These are phyloP conservation scores for Candida morakotiae DNA, from an alignment of 805 yeast genomes.

Conservation along the genomic window DNA sequence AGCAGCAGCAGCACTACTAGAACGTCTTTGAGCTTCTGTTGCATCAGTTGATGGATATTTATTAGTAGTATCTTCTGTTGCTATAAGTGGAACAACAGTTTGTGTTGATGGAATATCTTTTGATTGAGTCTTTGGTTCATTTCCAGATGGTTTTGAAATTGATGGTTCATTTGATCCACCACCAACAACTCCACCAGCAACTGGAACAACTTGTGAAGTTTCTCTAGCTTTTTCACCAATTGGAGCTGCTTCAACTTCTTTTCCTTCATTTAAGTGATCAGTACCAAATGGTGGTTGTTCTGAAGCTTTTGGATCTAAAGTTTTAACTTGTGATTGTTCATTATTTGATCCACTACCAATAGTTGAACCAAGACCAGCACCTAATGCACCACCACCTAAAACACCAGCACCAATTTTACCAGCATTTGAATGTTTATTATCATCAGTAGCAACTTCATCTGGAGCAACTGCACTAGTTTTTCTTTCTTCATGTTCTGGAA, in stretches of 20 bases:
- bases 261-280: constrained; percentile 11
- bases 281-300: constrained; percentile 1
- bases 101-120: not conserved
- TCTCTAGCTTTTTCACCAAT: constrained; percentile 13
- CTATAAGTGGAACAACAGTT: not conserved
- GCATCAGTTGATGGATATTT: too few relatives aligned
- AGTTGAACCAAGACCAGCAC: constrained; percentile 9
- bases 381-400: constrained; percentile 8
- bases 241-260: constrained; percentile 20
- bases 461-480: constrained; percentile 8
- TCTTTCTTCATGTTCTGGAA: constrained; percentile 10
- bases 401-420: constrained; percentile 12
- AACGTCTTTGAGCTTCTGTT: too few relatives aligned
- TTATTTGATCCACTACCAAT: too few relatives aligned
- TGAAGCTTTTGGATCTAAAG: constrained; percentile 18
- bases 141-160: not conserved
- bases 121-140: constrained; percentile 1
- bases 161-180: constrained; percentile 3
- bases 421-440: constrained; percentile 12
- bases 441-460: constrained; percentile 9
- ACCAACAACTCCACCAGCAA: constrained; percentile 5
- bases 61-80: too few relatives aligned
- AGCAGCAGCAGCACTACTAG: too few relatives aligned
- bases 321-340: constrained; percentile 12
- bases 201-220: constrained; percentile 4